phyloP scores from a whole-genome alignment of 148 eudicot genomes.

The Pouteria glomerata region DNA sequence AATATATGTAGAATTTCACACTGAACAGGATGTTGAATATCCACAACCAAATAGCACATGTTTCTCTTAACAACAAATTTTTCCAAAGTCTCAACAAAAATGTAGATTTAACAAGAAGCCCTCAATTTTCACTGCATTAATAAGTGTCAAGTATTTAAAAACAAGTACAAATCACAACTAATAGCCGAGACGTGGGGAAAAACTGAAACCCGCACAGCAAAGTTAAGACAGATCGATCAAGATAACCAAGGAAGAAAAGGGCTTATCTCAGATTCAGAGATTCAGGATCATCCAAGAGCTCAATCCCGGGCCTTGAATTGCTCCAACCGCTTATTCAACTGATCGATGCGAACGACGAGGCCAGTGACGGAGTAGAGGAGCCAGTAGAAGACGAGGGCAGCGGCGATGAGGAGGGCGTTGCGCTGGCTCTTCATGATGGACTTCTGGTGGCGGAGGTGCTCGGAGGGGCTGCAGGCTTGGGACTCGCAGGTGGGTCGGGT shows the following conservation, averaged over 20 bases:
- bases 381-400: constrained; percentile 77
- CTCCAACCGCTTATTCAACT: constrained; percentile 56
- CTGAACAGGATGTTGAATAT: not conserved
- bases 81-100: not conserved
- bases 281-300: constrained; percentile 3
- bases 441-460: constrained; percentile 80
- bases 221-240: too few relatives aligned
- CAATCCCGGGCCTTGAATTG: constrained; percentile 51
- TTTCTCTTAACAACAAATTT: too few relatives aligned
- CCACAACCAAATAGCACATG: not conserved
- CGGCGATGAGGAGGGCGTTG: constrained; percentile 63
- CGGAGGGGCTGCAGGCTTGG: constrained; percentile 58
- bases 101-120: not conserved
- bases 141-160: not conserved
- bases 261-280: constrained; percentile 2
- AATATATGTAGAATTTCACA: not conserved
- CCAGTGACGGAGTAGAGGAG: constrained; percentile 64
- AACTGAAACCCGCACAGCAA: too few relatives aligned
- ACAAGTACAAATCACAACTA: not conserved
- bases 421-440: constrained; percentile 75
- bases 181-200: too few relatives aligned
- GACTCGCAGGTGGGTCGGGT: constrained; percentile 46
- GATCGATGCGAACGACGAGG: constrained; percentile 51
- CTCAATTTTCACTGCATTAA: not conserved
- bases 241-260: not conserved